Conservation (phyloP, 2,329 filamentous ascomycete species). For the Aspergillus cejpii region DNA sequence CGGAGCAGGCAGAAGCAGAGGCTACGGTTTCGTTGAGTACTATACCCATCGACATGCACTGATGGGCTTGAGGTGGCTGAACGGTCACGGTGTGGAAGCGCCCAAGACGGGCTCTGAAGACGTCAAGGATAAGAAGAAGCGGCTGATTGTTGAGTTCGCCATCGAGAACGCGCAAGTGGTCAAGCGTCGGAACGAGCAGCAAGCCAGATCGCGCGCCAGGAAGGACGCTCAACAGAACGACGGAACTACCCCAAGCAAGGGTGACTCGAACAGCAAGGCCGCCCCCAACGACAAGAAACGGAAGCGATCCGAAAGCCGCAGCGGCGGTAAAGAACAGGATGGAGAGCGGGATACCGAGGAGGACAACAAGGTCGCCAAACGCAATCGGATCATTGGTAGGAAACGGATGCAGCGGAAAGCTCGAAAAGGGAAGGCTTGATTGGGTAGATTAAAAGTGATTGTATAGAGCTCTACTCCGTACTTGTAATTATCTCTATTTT, state of each 20-base stretch:
- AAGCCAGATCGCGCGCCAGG: conserved; percentile 23
- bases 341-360: conserved; percentile 29
- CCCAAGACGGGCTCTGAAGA: conserved; percentile 29
- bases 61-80: conserved; percentile 91
- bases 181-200: conserved; percentile 54
- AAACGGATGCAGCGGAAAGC: conserved; percentile 67
- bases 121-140: conserved; percentile 67
- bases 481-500: conserved; percentile 6
- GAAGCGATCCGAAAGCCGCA: conserved; percentile 26
- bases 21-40: conserved; percentile 97
- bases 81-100: conserved; percentile 59
- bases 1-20: conserved; percentile 75
- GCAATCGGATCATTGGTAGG: conserved; percentile 74
- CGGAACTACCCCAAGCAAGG: conserved; percentile 15
- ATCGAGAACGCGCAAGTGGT: conserved; percentile 98
- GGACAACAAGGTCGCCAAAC: conserved; percentile 52
- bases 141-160: conserved; percentile 91
- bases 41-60: conserved; percentile 86
- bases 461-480: conserved; percentile 7
- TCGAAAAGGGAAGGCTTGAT: conserved; percentile 48
- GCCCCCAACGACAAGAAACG: conserved; percentile 25
- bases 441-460: conserved; percentile 7
- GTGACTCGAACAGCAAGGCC: conserved; percentile 17
- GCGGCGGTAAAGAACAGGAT: conserved; percentile 16
- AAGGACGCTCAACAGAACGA: conserved; percentile 13